Base-by-base conservation (phyloP, 768 basidiomycete genomes). In the Bullera alba region DNA sequence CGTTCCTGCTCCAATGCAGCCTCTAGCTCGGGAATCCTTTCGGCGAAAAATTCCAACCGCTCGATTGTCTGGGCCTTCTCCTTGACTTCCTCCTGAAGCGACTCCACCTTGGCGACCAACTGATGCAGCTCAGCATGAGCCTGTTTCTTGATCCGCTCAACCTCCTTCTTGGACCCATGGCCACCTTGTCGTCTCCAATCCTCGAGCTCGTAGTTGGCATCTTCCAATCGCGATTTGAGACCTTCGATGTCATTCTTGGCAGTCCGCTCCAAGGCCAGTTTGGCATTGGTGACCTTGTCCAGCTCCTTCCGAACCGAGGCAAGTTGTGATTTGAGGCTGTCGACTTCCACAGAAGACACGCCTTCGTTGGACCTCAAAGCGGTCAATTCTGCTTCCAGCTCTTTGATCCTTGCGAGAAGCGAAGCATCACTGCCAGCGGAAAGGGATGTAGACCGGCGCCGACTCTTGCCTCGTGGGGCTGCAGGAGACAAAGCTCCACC, bases 251-350 rank as follows among this genome's bases (percentile, higher is more conserved):
- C 60, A 25, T 60, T 60, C 46, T 60, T 59, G 12, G 55, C 37
- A 2, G 56, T 35, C 3, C 61, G 48, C 50, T 73, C 69, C 0
- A 61, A 17, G 1, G 69, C 65, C 41, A 73, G 50, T 42, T 69
- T 67, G 41, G 67, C 66, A 53, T 73, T 73, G 21, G 66, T 65
- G 17, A 65, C 57, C 43, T 71, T 70, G 49, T 69, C 53, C 14
- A 59, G 45, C 17, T 64, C 61, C 12, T 54, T 35, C 37, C 63
- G 61, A 8, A 60, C 53, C 6, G 34, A 45, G 1, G 52, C 50
- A 1, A 72, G 54, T 47, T 63, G 62, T 5, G 42, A 38, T 36
- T 56, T 54, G 21, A 72, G 48, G 10, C 49, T 54, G 12, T 65
- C 60, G 23, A 70, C 41, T 26, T 70, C 49, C 15, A 53, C 60